Conservation (phyloP, 495 filamentous ascomycete genomes). For the Cladorrhinum samala region DNA sequence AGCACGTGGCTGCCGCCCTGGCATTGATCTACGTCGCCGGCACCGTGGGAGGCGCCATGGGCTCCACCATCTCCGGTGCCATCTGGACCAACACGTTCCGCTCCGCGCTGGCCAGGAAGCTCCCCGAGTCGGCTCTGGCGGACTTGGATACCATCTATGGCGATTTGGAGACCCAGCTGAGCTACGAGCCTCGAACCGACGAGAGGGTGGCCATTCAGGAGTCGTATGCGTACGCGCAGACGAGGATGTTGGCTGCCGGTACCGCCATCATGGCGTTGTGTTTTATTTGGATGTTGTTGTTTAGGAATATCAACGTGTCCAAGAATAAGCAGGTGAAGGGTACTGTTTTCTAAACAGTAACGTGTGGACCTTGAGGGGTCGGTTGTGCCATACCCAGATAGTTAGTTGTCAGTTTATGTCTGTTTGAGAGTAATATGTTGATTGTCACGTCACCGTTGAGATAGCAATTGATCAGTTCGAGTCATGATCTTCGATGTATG, state of each 20-base stretch:
- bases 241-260: slow-evolving; percentile 50
- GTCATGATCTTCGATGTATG: too few species aligned
- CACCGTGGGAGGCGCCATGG: slow-evolving; percentile 60
- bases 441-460: too few species aligned
- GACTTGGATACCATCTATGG: slow-evolving; percentile 48
- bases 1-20: slow-evolving; percentile 60
- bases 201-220: slow-evolving; percentile 47
- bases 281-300: slow-evolving; percentile 40
- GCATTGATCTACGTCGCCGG: slow-evolving; percentile 57
- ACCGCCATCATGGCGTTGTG: slow-evolving; percentile 45
- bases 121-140: slow-evolving; percentile 49
- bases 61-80: slow-evolving; percentile 53
- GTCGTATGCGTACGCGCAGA: slow-evolving; percentile 53
- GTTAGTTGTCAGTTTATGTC: too few species aligned
- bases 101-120: slow-evolving; percentile 40
- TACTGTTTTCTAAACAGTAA: slow-evolving; percentile 17
- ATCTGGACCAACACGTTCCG: slow-evolving; percentile 63
- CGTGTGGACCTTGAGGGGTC: too few species aligned
- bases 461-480: too few species aligned
- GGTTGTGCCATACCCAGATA: too few species aligned
- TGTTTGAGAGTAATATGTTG: too few species aligned
- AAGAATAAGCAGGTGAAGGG: slow-evolving; percentile 40
- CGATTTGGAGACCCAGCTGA: slow-evolving; percentile 43
- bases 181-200: slow-evolving; percentile 45
- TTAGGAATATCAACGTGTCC: slow-evolving; percentile 53